A percentile compares a stretch with the other conserved stretches of the same genome.
phyloP scores from a whole-genome alignment of 2,329 filamentous ascomycete species.

The Claviceps paspali region DNA sequence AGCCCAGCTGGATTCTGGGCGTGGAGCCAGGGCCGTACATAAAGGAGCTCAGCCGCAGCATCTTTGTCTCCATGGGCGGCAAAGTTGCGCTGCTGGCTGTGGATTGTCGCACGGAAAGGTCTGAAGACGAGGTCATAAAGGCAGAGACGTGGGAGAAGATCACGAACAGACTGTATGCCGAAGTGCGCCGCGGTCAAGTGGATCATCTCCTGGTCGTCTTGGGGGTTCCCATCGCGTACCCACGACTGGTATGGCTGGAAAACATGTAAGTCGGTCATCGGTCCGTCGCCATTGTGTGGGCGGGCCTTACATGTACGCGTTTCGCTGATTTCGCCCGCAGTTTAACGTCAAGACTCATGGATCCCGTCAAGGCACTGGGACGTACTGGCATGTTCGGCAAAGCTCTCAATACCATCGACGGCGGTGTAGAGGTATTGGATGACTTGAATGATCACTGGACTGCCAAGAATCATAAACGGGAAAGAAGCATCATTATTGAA shows the following conservation, averaged over 20 bases:
- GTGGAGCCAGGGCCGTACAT: constrained; percentile 76
- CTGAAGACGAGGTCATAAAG: constrained; percentile 63
- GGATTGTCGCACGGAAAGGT: constrained; percentile 84
- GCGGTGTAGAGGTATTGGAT: constrained; percentile 79
- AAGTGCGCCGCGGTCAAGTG: constrained; percentile 69
- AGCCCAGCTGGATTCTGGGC: constrained; percentile 86
- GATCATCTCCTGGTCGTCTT: constrained; percentile 82
- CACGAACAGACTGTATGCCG: constrained; percentile 69
- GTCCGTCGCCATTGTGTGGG: neutral
- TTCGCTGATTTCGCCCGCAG: constrained; percentile 24
- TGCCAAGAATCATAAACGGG: constrained; percentile 81
- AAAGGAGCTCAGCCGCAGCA: constrained; percentile 63
- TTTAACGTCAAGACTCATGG: constrained; percentile 71
- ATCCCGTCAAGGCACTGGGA: constrained; percentile 77
- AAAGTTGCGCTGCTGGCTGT: constrained; percentile 71
- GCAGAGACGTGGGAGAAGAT: constrained; percentile 74
- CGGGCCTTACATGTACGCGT: neutral
- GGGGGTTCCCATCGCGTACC: constrained; percentile 72
- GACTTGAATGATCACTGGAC: constrained; percentile 97
- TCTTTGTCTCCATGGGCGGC: constrained; percentile 72
- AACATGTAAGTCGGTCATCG: constrained; percentile 38
- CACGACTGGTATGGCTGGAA: constrained; percentile 55
- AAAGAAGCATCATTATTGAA: constrained; percentile 74
- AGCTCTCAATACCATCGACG: constrained; percentile 79
- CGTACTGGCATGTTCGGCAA: constrained; percentile 66